A percentile compares a stretch with the other conserved stretches of the same genome.
Evolutionary conservation across 257 asterid genomes (phyloP).

Genomic region (Lycium barbarum): DNA sequence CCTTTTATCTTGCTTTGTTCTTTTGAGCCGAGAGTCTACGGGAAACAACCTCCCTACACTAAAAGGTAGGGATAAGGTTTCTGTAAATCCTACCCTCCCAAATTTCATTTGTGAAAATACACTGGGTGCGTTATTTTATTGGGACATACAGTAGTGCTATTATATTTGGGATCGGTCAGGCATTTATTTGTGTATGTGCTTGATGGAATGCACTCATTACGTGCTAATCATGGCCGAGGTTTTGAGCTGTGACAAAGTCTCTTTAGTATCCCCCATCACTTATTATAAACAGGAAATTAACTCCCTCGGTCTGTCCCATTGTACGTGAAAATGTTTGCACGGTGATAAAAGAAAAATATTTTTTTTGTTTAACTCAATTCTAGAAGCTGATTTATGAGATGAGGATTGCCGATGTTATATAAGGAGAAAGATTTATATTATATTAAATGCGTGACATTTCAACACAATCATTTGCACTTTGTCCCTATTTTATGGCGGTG

Average conservation of each 20-base stretch:
- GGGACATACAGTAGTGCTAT: background rate
- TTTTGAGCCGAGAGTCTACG: no score
- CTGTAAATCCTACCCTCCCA: no score
- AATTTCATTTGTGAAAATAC: no score
- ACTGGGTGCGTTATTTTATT: no score
- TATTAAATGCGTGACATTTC: no score
- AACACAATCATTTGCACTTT: no score
- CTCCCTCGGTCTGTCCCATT: background rate
- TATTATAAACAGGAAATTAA: background rate
- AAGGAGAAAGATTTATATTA: background rate
- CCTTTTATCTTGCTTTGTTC: no score
- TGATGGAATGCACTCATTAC: no score
- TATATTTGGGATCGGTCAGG: background rate
- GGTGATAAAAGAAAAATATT: background rate
- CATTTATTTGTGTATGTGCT: background rate
- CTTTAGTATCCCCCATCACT: background rate
- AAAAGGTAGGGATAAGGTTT: no score
- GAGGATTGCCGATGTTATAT: no score
- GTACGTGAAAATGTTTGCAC: background rate
- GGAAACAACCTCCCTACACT: no score
- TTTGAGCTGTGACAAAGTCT: background rate
- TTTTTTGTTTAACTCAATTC: background rate
- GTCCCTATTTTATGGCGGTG: no score
- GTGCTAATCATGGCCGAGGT: background rate
- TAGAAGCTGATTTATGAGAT: accelerated